Conservation (phyloP, 2,329 filamentous ascomycete species). For the Tolypocladium capitatum region DNA sequence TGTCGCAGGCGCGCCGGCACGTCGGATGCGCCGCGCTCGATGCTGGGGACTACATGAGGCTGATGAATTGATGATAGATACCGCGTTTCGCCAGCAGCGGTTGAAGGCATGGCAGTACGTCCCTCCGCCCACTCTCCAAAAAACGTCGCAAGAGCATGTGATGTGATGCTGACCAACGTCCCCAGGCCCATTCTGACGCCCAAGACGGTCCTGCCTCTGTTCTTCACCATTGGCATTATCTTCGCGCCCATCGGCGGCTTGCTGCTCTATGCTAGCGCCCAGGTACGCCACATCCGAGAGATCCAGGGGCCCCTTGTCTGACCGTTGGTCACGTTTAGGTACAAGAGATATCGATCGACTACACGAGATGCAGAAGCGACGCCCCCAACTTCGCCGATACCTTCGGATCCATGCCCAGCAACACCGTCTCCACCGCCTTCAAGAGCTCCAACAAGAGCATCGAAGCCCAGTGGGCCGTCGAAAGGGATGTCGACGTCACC, state of each 20-base stretch:
- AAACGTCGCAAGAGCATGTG: neutral
- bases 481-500: constrained; percentile 25
- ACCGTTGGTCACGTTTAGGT: constrained; percentile 39
- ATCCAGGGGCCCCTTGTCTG: constrained; percentile 1
- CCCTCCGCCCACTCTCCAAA: neutral
- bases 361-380: constrained; percentile 58
- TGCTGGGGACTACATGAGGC: constrained; percentile 2
- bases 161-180: neutral
- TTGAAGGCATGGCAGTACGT: constrained; percentile 97
- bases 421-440: constrained; percentile 57
- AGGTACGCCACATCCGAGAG: constrained; percentile 35
- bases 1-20: constrained; percentile 1
- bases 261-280: constrained; percentile 71
- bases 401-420: constrained; percentile 38
- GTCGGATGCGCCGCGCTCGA: neutral
- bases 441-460: constrained; percentile 35
- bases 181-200: constrained; percentile 85
- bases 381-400: constrained; percentile 28
- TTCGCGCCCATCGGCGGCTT: constrained; percentile 87
- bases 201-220: constrained; percentile 82
- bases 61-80: constrained; percentile 47
- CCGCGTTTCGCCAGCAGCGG: constrained; percentile 90
- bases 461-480: constrained; percentile 29
- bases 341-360: constrained; percentile 83
- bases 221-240: constrained; percentile 81